These are phyloP conservation scores for Aspergillus niger DNA, from an alignment of 2,329 filamentous ascomycete genomes.

Conservation along the genomic window DNA sequence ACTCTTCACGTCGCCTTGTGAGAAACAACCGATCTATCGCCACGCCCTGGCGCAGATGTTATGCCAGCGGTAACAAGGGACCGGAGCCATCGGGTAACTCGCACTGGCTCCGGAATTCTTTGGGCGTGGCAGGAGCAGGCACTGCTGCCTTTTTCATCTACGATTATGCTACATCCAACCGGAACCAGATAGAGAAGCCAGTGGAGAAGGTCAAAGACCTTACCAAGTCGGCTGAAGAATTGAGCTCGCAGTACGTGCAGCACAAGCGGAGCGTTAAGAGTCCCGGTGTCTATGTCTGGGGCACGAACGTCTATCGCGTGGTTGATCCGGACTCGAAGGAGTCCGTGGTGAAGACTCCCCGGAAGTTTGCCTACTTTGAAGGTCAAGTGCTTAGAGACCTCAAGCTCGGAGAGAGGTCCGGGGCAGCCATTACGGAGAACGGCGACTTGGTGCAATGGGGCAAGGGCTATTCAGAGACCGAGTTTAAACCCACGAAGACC, in stretches of 20 bases:
- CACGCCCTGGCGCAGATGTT: slow-evolving; percentile 31
- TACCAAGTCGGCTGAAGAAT: slow-evolving; percentile 54
- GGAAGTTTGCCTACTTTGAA: slow-evolving; percentile 79
- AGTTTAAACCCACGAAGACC: slow-evolving; percentile 67
- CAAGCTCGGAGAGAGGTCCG: slow-evolving; percentile 79
- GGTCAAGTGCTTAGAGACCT: slow-evolving; percentile 81
- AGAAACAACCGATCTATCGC: slow-evolving; percentile 21
- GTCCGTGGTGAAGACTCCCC: slow-evolving; percentile 73
- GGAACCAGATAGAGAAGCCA: slow-evolving; percentile 21
- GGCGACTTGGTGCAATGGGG: slow-evolving; percentile 95
- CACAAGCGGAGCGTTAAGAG: slow-evolving; percentile 78
- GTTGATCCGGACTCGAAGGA: slow-evolving; percentile 82
- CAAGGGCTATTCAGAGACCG: slow-evolving; percentile 67
- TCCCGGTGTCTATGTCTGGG: slow-evolving; percentile 92
- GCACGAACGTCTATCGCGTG: slow-evolving; percentile 81
- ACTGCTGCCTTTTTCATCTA: slow-evolving; percentile 36
- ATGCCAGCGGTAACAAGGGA: slow-evolving; percentile 30
- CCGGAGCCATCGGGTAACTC: slow-evolving; percentile 20
- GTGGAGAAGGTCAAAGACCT: slow-evolving; percentile 25
- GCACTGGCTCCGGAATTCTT: slow-evolving; percentile 34
- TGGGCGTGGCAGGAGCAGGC: slow-evolving; percentile 35
- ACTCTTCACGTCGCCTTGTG: slow-evolving; percentile 27
- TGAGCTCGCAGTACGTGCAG: slow-evolving; percentile 85
- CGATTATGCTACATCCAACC: slow-evolving; percentile 29
- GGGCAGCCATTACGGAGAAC: slow-evolving; percentile 81